Conservation (phyloP, 2,329 filamentous ascomycete genomes). For the Chaetomiaceae sp. region DNA sequence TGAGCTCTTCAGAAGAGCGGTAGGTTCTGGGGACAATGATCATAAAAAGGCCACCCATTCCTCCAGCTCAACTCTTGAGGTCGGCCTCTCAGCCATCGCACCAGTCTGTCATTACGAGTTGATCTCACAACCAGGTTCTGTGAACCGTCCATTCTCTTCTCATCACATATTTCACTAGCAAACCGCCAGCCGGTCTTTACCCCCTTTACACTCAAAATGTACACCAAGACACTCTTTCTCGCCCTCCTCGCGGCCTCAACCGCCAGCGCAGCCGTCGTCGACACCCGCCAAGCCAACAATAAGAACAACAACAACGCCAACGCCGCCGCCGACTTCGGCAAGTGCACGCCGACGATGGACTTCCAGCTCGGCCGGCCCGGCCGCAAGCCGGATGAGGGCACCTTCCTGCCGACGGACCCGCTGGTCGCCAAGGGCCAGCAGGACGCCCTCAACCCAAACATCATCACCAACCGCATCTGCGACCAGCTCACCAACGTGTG, state of each 20-base stretch:
- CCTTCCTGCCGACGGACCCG: constrained; percentile 55
- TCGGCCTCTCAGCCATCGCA: too few relatives aligned
- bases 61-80: too few relatives aligned
- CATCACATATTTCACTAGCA: not conserved
- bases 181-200: constrained; percentile 27
- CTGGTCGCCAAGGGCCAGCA: constrained; percentile 55
- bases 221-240: constrained; percentile 26
- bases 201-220: constrained; percentile 21
- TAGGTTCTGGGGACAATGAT: too few relatives aligned
- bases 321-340: constrained; percentile 45
- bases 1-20: too few relatives aligned
- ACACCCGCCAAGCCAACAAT: constrained; percentile 20
- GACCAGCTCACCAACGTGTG: constrained; percentile 66
- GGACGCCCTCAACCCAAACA: constrained; percentile 66
- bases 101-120: too few relatives aligned
- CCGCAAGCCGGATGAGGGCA: constrained; percentile 48
- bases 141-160: constrained; percentile 26
- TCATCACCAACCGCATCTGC: constrained; percentile 69
- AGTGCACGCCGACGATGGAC: constrained; percentile 49
- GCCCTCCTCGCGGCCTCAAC: constrained; percentile 26
- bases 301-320: too few relatives aligned
- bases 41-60: too few relatives aligned
- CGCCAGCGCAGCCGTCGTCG: constrained; percentile 22
- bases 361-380: constrained; percentile 51
- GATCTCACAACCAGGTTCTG: constrained; percentile 25